Percentiles rank a stretch among this genome's conserved stretches.
Conservation (phyloP, 768 basidiomycete species). For the Lactarius sp. region DNA sequence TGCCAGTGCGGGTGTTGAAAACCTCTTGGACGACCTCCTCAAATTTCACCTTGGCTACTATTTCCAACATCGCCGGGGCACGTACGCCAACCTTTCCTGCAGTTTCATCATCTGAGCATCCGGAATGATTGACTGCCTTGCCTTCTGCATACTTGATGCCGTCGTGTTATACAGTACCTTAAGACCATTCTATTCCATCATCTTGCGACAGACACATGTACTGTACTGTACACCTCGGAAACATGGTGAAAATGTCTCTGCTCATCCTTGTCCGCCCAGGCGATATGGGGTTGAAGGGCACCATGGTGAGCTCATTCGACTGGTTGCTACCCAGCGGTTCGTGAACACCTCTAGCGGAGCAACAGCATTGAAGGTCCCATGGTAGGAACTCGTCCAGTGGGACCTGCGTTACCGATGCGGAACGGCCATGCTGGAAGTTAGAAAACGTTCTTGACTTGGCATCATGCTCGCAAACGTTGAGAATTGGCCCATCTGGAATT, state of each 20-base stretch:
- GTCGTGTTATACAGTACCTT: no score
- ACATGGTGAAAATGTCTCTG: slow-evolving; percentile 93
- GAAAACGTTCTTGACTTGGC: slow-evolving; percentile 67
- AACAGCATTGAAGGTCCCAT: slow-evolving; percentile 48
- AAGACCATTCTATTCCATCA: no score
- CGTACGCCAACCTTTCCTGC: slow-evolving; percentile 30
- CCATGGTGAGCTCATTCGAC: slow-evolving; percentile 95
- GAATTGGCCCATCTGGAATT: slow-evolving; percentile 69
- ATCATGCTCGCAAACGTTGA: slow-evolving; percentile 49
- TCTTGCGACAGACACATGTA: slow-evolving; percentile 86
- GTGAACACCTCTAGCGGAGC: slow-evolving; percentile 69
- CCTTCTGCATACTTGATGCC: no score
- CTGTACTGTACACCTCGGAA: slow-evolving; percentile 80
- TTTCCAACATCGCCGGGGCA: slow-evolving; percentile 49
- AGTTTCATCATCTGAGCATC: slow-evolving; percentile 50
- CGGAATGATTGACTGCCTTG: slow-evolving; percentile 91
- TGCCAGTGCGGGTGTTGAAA: slow-evolving; percentile 60
- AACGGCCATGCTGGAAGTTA: slow-evolving; percentile 40
- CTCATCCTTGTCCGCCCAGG: slow-evolving; percentile 94
- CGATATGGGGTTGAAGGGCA: slow-evolving; percentile 93
- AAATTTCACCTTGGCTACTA: slow-evolving; percentile 68
- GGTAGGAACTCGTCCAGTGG: slow-evolving; percentile 21
- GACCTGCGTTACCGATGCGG: slow-evolving; percentile 43
- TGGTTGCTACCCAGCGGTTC: slow-evolving; percentile 72
- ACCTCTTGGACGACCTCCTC: slow-evolving; percentile 82